Percentiles rank a stretch among this genome's conserved stretches.
phyloP scores from a whole-genome alignment of 768 basidiomycete species.

The Rubroboletus pulcherrimus region DNA sequence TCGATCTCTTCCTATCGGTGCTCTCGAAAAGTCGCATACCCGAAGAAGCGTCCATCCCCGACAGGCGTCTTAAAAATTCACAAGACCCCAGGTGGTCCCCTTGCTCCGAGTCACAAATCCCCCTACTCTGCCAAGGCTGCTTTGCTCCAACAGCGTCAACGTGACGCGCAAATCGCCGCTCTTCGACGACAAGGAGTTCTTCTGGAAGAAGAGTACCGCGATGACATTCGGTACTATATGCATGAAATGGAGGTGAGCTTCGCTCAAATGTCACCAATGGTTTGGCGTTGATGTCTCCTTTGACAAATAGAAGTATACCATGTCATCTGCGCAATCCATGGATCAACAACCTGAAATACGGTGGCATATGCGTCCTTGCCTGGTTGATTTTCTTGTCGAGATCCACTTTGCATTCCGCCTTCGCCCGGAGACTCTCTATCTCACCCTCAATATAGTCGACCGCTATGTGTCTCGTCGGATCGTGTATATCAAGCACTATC shows the following conservation, averaged over 20 bases:
- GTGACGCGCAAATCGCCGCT: constrained; percentile 64
- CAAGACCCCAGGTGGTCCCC: constrained; percentile 47
- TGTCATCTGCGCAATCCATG: constrained; percentile 93
- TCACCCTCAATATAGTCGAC: constrained; percentile 98
- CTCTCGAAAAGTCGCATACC: constrained; percentile 65
- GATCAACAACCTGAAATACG: constrained; percentile 98
- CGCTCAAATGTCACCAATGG: background rate
- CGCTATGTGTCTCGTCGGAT: constrained; percentile 98
- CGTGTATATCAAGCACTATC: constrained; percentile 99
- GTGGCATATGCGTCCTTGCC: constrained; percentile 99
- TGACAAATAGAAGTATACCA: constrained; percentile 65
- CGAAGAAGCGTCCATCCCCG: constrained; percentile 83
- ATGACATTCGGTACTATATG: constrained; percentile 93
- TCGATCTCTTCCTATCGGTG: constrained; percentile 54
- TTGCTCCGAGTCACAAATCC: constrained; percentile 52
- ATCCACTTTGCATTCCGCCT: constrained; percentile 97
- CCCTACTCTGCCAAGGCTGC: constrained; percentile 65
- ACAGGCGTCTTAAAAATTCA: constrained; percentile 69
- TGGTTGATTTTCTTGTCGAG: constrained; percentile 98
- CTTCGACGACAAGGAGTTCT: constrained; percentile 70
- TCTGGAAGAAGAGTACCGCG: constrained; percentile 92
- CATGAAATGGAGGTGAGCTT: constrained; percentile 93
- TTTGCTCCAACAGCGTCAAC: constrained; percentile 60
- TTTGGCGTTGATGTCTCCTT: constrained; percentile 6
- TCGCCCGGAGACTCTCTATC: constrained; percentile 97